Conservation (phyloP, 441 rosid genomes). For the Bruguiera hainesii region DNA sequence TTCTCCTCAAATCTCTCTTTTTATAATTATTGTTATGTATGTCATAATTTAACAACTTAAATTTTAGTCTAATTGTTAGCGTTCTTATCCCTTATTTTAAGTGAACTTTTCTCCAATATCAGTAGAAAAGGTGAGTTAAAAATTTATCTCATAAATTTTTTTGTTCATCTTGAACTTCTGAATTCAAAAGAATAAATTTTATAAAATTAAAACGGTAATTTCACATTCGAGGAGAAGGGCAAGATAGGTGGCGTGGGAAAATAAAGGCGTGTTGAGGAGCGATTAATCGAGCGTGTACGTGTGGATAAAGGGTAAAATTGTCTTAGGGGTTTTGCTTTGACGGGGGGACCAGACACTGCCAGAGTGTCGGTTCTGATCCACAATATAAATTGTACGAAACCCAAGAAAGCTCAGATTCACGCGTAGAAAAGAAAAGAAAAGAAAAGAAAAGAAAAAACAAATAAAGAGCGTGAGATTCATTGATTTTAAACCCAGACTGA, state of each 20-base stretch:
- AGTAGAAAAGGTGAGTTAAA: too few relatives aligned
- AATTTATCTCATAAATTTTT: too few relatives aligned
- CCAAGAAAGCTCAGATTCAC: constrained; percentile 17
- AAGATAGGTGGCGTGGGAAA: neutral
- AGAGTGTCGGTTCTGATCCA: constrained; percentile 33
- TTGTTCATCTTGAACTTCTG: too few relatives aligned
- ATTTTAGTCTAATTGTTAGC: neutral
- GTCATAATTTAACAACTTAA: neutral
- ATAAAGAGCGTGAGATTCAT: too few relatives aligned
- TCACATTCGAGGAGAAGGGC: neutral
- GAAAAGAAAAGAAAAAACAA: too few relatives aligned
- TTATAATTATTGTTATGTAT: too few relatives aligned
- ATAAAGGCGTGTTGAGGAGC: neutral
- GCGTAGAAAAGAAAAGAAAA: too few relatives aligned
- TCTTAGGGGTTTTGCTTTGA: neutral
- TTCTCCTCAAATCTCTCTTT: too few relatives aligned
- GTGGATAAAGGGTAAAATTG: constrained; percentile 34
- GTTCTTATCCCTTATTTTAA: neutral
- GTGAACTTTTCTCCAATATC: too few relatives aligned
- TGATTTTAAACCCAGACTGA: too few relatives aligned
- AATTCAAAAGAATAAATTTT: too few relatives aligned
- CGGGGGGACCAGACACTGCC: constrained; percentile 23
- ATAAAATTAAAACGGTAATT: too few relatives aligned
- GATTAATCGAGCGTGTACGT: neutral
- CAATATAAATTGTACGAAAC: constrained; percentile 30